phyloP scores from a whole-genome alignment of 805 yeast species.

The Monosporozyma aerobia region DNA sequence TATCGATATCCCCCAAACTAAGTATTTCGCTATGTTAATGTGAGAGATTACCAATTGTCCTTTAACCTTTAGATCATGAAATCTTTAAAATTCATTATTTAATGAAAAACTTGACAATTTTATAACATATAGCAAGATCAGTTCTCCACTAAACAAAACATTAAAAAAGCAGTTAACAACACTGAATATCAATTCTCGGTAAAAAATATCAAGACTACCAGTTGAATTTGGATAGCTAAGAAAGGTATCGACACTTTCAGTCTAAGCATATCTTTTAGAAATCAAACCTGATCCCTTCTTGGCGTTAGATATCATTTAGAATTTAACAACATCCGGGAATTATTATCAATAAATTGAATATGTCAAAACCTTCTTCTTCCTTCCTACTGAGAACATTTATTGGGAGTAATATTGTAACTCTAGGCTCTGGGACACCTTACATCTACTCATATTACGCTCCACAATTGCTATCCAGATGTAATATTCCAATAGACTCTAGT shows the following conservation, averaged over 20 bases:
- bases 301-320: neutral
- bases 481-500: constrained; percentile 50
- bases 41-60: neutral
- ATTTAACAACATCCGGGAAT: neutral
- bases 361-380: neutral
- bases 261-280: too few species aligned
- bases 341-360: too few species aligned
- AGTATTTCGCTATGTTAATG: too few species aligned
- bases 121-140: neutral
- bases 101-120: neutral
- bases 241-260: too few species aligned
- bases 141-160: neutral
- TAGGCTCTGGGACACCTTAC: constrained; percentile 71
- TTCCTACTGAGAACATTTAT: constrained; percentile 11
- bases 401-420: constrained; percentile 38
- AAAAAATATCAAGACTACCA: neutral
- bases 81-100: neutral
- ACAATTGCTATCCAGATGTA: constrained; percentile 49
- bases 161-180: neutral
- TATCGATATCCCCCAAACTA: neutral
- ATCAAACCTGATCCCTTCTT: too few species aligned
- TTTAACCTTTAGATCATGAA: neutral
- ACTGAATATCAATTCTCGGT: neutral
- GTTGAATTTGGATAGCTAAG: too few species aligned
- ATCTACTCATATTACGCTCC: constrained; percentile 71